Base-by-base conservation (phyloP, 176 grass and related monocot genomes). In the Bolboschoenus planiculmis region DNA sequence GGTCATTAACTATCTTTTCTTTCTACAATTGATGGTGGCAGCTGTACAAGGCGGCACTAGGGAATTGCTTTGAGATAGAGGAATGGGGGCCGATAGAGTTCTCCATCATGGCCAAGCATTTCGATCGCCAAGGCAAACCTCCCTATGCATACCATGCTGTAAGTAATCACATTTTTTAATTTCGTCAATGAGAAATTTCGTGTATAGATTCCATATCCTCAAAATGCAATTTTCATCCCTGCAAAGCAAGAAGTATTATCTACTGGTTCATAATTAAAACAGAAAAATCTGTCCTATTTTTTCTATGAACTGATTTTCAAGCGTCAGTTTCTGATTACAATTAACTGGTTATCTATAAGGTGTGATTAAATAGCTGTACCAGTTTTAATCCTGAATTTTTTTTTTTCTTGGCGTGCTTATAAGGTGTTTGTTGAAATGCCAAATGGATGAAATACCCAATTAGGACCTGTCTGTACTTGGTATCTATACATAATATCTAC, bases 101-200 rank as follows among this genome's bases (percentile, higher is more conserved):
- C 27, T 97, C 87, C 61, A 84, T 97, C 78, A 97, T 97, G 92
- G 87, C 90, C 50, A 92, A 91, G 35, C 95, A 97, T 91, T 94
- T 94, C 56, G 90, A 92, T 21, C 88, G 95, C 78, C 95, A 94
- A 90, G 95, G 90, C 24, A 97, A 97, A 90, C 77, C 92, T 65
- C 95, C 95, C 8, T 97, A 92, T 88, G 90, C 90, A 1, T 97
- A 94, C 59, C 92, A 97, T 85, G 92, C 90, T 53, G 95, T 97
- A 90, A 87, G 88, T 79, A 54, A 14, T 7, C 80, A 82, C 3
- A 30, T 29, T 78, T 63, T 7, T 39, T 47, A 60, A 62, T 83
- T 70, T 5, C 34, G 4, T 42, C 7, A 43, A 40, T 24, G 15
- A 2, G 24, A 31, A 48, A 31, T 75, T 29, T 75, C 15, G 3